Conservation (phyloP, 2,329 filamentous ascomycete genomes). For the Grosmannia huntii region DNA sequence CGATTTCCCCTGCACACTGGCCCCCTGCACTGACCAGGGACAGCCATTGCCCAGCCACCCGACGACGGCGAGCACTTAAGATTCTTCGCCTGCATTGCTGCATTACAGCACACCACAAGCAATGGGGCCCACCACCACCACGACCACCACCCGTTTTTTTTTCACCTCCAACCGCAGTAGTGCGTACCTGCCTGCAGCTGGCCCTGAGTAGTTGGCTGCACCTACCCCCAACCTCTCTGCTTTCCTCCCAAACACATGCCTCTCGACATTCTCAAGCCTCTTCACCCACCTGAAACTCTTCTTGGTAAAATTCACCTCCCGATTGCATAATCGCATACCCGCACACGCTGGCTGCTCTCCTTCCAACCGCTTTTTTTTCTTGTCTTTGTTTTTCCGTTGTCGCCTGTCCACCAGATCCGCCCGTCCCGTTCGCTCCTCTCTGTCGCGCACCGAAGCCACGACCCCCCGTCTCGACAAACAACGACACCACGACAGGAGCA, state of each 20-base stretch:
- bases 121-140: background rate
- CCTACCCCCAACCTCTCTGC: background rate
- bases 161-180: background rate
- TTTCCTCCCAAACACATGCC: background rate
- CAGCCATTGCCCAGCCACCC: background rate
- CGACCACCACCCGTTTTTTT: slow-evolving; percentile 1
- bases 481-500: background rate
- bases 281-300: background rate
- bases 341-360: background rate
- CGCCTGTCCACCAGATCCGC: background rate
- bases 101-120: background rate
- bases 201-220: background rate
- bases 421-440: no score
- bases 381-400: background rate
- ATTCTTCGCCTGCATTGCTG: background rate
- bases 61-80: background rate
- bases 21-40: background rate
- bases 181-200: background rate
- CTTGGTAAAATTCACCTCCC: no score
- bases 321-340: background rate
- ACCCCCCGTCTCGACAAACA: background rate
- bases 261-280: background rate
- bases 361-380: background rate
- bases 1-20: background rate
- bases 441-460: no score